These are phyloP conservation scores for Pseudocercospora musae DNA, from an alignment of 2,329 filamentous ascomycete species.

Conservation along the genomic window DNA sequence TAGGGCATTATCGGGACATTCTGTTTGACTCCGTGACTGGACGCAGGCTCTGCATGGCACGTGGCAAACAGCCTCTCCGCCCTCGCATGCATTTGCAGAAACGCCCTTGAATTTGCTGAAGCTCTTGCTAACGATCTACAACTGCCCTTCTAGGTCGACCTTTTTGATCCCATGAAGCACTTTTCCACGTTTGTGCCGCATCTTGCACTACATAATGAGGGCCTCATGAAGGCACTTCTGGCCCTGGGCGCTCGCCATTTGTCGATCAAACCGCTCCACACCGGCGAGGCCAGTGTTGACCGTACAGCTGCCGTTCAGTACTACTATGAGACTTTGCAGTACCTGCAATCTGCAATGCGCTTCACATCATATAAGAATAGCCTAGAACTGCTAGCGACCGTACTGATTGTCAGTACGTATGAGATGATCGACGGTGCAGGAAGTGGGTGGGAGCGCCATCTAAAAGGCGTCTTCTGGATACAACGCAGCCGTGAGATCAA, in stretches of 20 bases:
- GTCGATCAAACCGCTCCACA: slow-evolving; percentile 38
- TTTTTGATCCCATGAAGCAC: slow-evolving; percentile 43
- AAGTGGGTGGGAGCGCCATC: slow-evolving; percentile 59
- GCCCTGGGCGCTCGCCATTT: slow-evolving; percentile 55
- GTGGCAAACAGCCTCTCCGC: no score
- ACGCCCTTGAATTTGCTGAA: neutral
- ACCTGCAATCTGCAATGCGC: slow-evolving; percentile 58
- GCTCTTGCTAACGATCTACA: neutral
- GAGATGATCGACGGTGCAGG: slow-evolving; percentile 63
- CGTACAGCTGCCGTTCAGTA: slow-evolving; percentile 46
- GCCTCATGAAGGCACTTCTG: slow-evolving; percentile 56
- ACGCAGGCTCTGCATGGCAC: no score
- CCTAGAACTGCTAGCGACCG: slow-evolving; percentile 57
- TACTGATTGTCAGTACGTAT: slow-evolving; percentile 60
- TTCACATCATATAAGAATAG: slow-evolving; percentile 58
- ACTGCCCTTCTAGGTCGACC: slow-evolving; percentile 33
- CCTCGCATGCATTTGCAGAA: neutral
- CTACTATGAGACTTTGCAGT: slow-evolving; percentile 62
- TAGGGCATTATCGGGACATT: neutral
- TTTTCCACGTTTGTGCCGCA: slow-evolving; percentile 40
- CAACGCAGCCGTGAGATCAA: slow-evolving; percentile 60
- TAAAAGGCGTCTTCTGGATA: slow-evolving; percentile 65
- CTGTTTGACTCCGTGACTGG: no score
- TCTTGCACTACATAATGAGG: slow-evolving; percentile 51
- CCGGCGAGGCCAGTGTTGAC: slow-evolving; percentile 29